Conservation (phyloP, 1,284 basidiomycete species). For the Cystobasidium sp. region DNA sequence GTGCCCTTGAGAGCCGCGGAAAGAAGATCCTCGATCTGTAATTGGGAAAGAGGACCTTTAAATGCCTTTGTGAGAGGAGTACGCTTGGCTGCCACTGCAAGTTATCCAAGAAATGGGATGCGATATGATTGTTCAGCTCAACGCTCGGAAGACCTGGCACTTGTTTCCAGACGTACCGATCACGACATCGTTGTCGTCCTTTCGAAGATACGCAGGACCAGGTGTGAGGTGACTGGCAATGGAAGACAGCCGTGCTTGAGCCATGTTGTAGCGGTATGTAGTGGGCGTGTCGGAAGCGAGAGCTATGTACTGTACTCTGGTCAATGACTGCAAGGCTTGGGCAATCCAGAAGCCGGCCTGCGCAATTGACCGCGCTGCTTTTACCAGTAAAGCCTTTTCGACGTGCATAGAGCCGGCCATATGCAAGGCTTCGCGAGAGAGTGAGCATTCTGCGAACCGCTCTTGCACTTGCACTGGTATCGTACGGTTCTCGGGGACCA, state of each 20-base stretch:
- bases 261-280: neutral
- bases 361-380: too few relatives aligned
- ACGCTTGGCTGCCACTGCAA: conserved; percentile 66
- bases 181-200: neutral
- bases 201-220: neutral
- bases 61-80: conserved; percentile 71
- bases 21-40: conserved; percentile 71
- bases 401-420: too few relatives aligned
- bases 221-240: conserved; percentile 13
- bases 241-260: conserved; percentile 12
- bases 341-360: neutral
- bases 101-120: too few relatives aligned
- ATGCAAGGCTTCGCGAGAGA: too few relatives aligned
- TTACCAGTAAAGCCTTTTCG: too few relatives aligned
- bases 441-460: too few relatives aligned
- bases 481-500: too few relatives aligned
- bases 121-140: neutral
- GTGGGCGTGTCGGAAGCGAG: neutral
- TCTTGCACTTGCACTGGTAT: too few relatives aligned
- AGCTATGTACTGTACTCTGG: too few relatives aligned
- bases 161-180: neutral
- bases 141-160: neutral
- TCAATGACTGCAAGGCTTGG: neutral
- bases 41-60: conserved; percentile 80
- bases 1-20: conserved; percentile 72